Evolutionary conservation across 169 alveolate genomes (phyloP).

Genomic region (Cryptosporidium sp.): DNA sequence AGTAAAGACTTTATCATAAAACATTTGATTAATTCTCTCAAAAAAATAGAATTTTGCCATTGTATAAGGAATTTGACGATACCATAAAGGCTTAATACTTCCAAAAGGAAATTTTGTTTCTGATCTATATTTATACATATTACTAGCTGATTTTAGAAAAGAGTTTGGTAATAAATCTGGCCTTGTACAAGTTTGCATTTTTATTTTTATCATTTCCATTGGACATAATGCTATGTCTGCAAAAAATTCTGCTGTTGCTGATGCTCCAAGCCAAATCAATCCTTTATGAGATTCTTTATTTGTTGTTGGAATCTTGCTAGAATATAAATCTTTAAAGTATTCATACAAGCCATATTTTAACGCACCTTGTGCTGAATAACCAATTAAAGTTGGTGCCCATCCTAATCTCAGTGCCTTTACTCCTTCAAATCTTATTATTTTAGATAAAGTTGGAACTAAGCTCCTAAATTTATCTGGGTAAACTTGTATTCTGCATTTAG

Average conservation of each 20-base stretch:
- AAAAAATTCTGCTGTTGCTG: constrained; percentile 98
- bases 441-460: constrained; percentile 82
- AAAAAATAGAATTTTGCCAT: constrained; percentile 98
- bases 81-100: constrained; percentile 93
- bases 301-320: constrained; percentile 87
- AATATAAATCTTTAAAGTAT: constrained; percentile 95
- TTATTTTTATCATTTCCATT: constrained; percentile 95
- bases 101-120: constrained; percentile 91
- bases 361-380: constrained; percentile 97
- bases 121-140: constrained; percentile 83
- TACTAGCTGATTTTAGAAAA: constrained; percentile 84
- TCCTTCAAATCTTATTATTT: constrained; percentile 90
- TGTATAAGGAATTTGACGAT: constrained; percentile 96
- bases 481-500: constrained; percentile 96
- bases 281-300: constrained; percentile 90
- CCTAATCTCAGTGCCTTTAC: constrained; percentile 92
- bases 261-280: constrained; percentile 93
- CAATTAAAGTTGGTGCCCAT: constrained; percentile 97
- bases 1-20: constrained; percentile 91
- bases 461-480: constrained; percentile 89
- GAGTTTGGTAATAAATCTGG: constrained; percentile 89
- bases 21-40: constrained; percentile 92
- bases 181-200: constrained; percentile 90
- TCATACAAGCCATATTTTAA: constrained; percentile 98
- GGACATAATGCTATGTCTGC: constrained; percentile 98